phyloP scores from a whole-genome alignment of 1,284 basidiomycete genomes.

The Ustilago shanxiensis region DNA sequence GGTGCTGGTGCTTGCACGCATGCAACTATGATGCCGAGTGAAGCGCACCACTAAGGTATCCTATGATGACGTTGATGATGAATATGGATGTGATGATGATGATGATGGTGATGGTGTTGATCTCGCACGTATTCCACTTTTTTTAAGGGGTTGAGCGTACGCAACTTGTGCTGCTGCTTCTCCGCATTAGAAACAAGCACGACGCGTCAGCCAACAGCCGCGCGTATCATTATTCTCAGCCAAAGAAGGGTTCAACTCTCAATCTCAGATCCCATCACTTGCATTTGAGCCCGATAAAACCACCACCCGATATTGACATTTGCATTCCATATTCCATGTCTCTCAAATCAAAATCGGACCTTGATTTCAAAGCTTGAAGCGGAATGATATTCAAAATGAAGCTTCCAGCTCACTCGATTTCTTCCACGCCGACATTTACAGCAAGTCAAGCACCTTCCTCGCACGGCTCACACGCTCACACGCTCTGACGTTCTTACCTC shows the following conservation, averaged over 20 bases:
- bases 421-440: conserved; percentile 5
- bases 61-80: conserved; percentile 3
- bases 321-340: no score
- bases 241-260: background rate
- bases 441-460: background rate
- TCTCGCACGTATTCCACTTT: conserved; percentile 10
- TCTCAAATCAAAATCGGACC: conserved; percentile 4
- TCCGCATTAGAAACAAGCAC: background rate
- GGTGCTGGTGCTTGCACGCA: conserved; percentile 11
- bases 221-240: conserved; percentile 5
- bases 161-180: background rate
- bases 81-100: background rate
- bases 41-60: background rate
- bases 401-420: conserved; percentile 34
- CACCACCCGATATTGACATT: no score
- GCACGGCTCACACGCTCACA: conserved; percentile 9
- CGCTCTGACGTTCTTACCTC: background rate
- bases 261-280: background rate
- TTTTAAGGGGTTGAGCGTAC: background rate
- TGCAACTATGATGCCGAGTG: background rate
- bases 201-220: conserved; percentile 23
- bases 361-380: background rate
- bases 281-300: no score
- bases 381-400: background rate
- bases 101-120: conserved; percentile 7